Evolutionary conservation across 768 basidiomycete species (phyloP), one percentile per base, ranked within the genome.

Genomic region (Piloderma croceum): DNA sequence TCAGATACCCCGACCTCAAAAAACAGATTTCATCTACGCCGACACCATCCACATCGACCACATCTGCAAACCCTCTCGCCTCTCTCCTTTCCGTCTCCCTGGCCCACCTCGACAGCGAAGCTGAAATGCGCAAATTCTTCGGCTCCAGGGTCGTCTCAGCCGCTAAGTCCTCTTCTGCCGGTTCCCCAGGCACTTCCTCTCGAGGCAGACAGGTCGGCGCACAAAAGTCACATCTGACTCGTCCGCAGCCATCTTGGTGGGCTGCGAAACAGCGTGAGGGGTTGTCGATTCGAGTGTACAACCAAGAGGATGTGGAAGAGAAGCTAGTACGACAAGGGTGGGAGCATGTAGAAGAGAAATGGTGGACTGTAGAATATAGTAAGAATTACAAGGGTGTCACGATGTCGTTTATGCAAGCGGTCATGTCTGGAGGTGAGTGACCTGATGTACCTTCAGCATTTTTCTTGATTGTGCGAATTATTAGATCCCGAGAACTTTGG

Each of bases 51-150:
- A 51, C 51, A 17, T 53, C 59, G 0, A 49, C 59, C 17, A 53
- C 47, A 48, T 46, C 55, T 59, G 29, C 59, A 62, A 24, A 59
- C 65, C 17, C 55, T 78, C 39, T 59, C 73, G 9, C 59, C 73
- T 34, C n/a, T n/a, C 75, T 96, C 1, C 70, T 94, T 15, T 68
- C 86, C 0, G 81, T 94, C n/a, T 90, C 88, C 1, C 68, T 83
- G 1, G 68, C 82, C 29, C 73, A 90, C 50, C 77, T 99, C 12
- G 91, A 98, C 47, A 71, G 81, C 9, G 91, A 94, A 44, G 83
- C 84, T 1, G 96, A 99, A 57, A 76, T 98, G 63, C 81, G 86
- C 41, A 83, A 81, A 47, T 94, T 97, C 71, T 99, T 99, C 56
- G 94, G 94, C 2, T 76, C 88, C 15, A 87, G 83, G 53, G 92